Conservation (phyloP, 2,329 filamentous ascomycete genomes). For the Penicillium corylophilum region DNA sequence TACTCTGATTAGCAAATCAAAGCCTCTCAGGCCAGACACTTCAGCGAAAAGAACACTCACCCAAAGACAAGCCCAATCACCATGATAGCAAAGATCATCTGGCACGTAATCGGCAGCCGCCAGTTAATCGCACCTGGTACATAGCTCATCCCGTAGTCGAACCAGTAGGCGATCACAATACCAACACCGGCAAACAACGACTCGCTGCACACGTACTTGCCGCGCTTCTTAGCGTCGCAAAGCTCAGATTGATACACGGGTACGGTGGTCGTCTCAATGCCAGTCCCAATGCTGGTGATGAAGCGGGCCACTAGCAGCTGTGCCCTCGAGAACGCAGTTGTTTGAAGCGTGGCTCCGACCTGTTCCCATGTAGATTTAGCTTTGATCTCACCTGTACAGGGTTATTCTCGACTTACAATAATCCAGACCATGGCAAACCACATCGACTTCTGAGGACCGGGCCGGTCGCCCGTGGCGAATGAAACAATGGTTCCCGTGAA, state of each 20-base stretch:
- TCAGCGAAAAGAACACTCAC: constrained; percentile 16
- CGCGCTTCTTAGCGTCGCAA: constrained; percentile 44
- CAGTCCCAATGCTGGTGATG: constrained; percentile 53
- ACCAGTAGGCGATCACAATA: constrained; percentile 37
- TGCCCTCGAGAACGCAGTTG: constrained; percentile 30
- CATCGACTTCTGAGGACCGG: constrained; percentile 35
- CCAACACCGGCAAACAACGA: constrained; percentile 40
- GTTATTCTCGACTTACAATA: constrained; percentile 18
- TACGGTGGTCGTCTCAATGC: constrained; percentile 42
- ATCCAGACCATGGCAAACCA: constrained; percentile 37
- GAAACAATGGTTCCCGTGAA: constrained; percentile 8
- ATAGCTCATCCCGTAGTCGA: constrained; percentile 38
- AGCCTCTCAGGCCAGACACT: constrained; percentile 1
- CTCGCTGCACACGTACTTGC: constrained; percentile 46
- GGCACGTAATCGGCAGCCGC: constrained; percentile 49
- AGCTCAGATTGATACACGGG: constrained; percentile 49
- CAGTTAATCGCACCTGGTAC: constrained; percentile 46
- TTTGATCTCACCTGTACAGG: too few relatives aligned
- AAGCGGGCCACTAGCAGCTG: constrained; percentile 47
- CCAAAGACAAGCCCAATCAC: constrained; percentile 41
- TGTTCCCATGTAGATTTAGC: background rate
- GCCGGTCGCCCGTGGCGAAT: constrained; percentile 31
- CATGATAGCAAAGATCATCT: constrained; percentile 44
- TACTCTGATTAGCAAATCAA: background rate
- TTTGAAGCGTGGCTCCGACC: constrained; percentile 39